Conservation (phyloP, 2,329 filamentous ascomycete genomes). For the Fusarium metavorans region DNA sequence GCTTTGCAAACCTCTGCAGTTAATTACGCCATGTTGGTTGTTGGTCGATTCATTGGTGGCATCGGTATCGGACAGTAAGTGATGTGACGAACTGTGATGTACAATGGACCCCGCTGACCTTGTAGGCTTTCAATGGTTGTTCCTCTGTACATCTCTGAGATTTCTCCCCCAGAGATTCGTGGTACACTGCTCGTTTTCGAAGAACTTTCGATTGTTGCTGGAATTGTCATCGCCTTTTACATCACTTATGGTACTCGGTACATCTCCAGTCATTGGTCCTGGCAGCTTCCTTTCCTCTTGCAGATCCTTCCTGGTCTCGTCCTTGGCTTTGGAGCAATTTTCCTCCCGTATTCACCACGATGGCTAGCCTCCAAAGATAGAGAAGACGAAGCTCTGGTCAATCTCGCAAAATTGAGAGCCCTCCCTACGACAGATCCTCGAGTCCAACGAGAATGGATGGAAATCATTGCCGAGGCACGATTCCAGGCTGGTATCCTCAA, state of each 20-base stretch:
- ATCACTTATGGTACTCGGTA: not conserved
- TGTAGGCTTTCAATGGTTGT: not conserved
- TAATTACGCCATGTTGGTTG: not conserved
- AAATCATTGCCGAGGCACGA: not conserved
- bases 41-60: not conserved
- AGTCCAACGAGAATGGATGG: not conserved
- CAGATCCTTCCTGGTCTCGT: not conserved
- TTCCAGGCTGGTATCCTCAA: not conserved
- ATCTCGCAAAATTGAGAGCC: not conserved
- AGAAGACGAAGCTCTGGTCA: not conserved
- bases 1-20: not conserved
- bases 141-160: not conserved
- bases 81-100: too few relatives aligned
- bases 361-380: not conserved
- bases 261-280: not conserved
- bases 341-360: not conserved
- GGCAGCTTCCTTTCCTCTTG: not conserved
- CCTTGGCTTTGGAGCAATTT: not conserved
- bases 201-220: not conserved
- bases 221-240: not conserved
- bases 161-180: not conserved
- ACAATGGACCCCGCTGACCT: not conserved
- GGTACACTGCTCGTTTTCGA: not conserved
- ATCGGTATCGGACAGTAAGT: not conserved
- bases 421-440: not conserved